A percentile compares a stretch with the other conserved stretches of the same genome.
These are phyloP conservation scores for Vitellaria paradoxa DNA, from an alignment of 179 eudicot species.

Conservation along the genomic window DNA sequence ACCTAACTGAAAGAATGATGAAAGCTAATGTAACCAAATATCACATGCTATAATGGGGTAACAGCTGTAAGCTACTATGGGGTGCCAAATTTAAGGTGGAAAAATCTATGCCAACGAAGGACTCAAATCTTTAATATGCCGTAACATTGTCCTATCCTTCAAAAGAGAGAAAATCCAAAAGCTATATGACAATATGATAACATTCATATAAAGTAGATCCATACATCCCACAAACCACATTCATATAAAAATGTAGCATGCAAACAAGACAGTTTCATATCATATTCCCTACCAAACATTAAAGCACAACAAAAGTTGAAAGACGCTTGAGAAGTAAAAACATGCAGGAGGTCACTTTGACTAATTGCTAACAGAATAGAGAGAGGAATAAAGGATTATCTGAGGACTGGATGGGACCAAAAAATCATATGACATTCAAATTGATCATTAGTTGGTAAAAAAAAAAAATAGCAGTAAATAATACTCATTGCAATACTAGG, in stretches of 20 bases:
- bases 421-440: background rate
- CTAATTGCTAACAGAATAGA: background rate
- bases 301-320: background rate
- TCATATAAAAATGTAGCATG: background rate
- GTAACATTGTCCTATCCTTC: background rate
- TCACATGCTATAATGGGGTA: background rate
- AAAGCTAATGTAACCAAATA: background rate
- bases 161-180: background rate
- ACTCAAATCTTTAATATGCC: background rate
- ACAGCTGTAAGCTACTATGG: background rate
- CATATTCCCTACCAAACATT: background rate
- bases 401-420: background rate
- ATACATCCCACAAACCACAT: background rate
- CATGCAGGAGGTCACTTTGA: background rate
- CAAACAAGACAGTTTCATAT: background rate
- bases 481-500: slow-evolving; percentile 22
- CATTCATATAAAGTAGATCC: background rate
- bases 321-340: background rate
- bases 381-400: no score
- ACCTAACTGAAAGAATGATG: slow-evolving; percentile 2
- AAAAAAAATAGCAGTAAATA: background rate
- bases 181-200: background rate
- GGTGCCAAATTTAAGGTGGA: background rate
- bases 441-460: background rate
- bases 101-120: no score